Percentiles rank a stretch among this genome's conserved stretches.
These are phyloP conservation scores for Turritis glabra DNA, from an alignment of 345 rosid genomes.

Conservation along the genomic window DNA sequence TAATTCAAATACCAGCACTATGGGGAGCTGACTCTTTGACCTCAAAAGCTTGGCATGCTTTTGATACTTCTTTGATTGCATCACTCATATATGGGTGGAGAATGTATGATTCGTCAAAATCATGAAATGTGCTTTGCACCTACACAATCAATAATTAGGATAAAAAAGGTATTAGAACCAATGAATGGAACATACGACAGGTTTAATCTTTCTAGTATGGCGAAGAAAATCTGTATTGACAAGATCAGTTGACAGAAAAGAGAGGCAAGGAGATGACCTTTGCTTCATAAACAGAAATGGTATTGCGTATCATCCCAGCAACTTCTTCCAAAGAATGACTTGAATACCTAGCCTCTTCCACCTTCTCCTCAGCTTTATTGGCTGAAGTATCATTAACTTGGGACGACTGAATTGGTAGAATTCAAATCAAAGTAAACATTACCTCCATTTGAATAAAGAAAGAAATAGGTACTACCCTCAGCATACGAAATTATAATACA, in stretches of 20 bases:
- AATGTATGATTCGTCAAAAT: conserved; percentile 78
- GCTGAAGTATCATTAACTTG: conserved; percentile 69
- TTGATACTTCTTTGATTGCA: conserved; percentile 77
- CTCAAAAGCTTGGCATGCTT: conserved; percentile 89
- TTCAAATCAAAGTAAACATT: not conserved
- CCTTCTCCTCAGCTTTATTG: conserved; percentile 73
- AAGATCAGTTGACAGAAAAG: not conserved
- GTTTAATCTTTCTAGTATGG: conserved; percentile 9
- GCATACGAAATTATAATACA: not conserved
- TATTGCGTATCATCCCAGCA: conserved; percentile 75
- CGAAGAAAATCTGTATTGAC: conserved; percentile 1
- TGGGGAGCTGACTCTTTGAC: conserved; percentile 88
- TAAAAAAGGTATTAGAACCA: conserved; percentile 10
- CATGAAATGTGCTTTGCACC: conserved; percentile 77
- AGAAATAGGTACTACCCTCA: not conserved
- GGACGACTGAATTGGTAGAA: conserved; percentile 63
- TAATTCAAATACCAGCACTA: conserved; percentile 58
- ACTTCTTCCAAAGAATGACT: conserved; percentile 95
- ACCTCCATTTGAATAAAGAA: not conserved
- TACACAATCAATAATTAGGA: conserved; percentile 39
- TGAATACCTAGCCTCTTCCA: conserved; percentile 75
- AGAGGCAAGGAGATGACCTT: conserved; percentile 52
- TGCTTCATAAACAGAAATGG: conserved; percentile 81
- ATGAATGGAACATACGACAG: not conserved
- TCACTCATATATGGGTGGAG: conserved; percentile 78